Base-by-base conservation (phyloP, 2,329 filamentous ascomycete species). In the Didymella pinodella region DNA sequence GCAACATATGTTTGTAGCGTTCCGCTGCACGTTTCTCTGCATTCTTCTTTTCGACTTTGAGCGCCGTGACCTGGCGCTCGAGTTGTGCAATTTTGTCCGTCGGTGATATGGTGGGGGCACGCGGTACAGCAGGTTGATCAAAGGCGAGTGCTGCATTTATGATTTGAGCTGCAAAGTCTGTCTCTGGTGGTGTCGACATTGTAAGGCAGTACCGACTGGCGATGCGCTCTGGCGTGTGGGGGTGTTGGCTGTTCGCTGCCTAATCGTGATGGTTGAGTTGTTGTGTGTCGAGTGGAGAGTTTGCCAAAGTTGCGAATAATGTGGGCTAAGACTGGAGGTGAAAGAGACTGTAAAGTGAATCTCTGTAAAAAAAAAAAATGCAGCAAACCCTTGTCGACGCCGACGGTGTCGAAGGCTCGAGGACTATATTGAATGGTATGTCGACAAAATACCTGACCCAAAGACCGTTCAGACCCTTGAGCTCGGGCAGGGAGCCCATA, bases 1-100 rank as follows among this genome's bases (percentile, higher is more conserved):
- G 48, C 36, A 44, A 44, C 47, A 55, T 38, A 1, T 55, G 29
- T 11, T 7, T 31, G 31, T 52, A 31, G 10, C 52, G 57, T 11
- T 25, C 43, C 5, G 22, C 22, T n/a, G 57, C 51, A 36, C 57
- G 47, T 14, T 48, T 20, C 11, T 41, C n/a, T 3, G 52, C 32
- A 20, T 26, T 25, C 0, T 48, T 43, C 10, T 20, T 50, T 18
- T 52, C 48, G 1, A 10, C 40, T 20, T 32, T 40, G 12, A 56
- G 48, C 8, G 22, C 29, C 22, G 29, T 7, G n/a, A 50, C 51
- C 7, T 34, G 31, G 8, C 22, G 32, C 14, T 41, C 44, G 16
- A 59, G 47, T 8, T 44, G 16, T 38, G 29, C 29, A 2, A 60
- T 48, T 8, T n/a, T 34, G 7, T 56, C 52, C 11, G 7, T 22